These are phyloP conservation scores for Crithidia mellificae DNA, from an alignment of 208 protist species.

Conservation along the genomic window DNA sequence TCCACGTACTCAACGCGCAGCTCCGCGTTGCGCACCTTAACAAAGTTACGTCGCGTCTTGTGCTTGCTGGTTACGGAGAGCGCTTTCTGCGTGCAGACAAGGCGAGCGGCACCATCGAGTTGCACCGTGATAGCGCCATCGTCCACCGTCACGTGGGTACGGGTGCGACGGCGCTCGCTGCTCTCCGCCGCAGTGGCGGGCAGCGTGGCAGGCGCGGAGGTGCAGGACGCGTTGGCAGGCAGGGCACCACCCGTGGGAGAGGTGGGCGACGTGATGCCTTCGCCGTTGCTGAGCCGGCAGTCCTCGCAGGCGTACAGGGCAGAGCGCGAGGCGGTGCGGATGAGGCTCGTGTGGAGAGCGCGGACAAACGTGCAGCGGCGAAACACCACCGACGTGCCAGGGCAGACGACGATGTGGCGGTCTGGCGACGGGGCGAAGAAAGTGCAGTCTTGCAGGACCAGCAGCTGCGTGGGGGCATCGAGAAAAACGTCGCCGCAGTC, in stretches of 20 bases:
- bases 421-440: constrained; percentile 31
- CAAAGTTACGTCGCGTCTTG: constrained; percentile 21
- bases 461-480: constrained; percentile 38
- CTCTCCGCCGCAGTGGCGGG: background rate
- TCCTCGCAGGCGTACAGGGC: constrained; percentile 31
- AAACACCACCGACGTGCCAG: constrained; percentile 56
- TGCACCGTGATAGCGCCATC: constrained; percentile 19
- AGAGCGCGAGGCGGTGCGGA: constrained; percentile 17
- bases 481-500: constrained; percentile 49
- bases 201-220: too few relatives aligned
- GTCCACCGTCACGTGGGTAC: constrained; percentile 26
- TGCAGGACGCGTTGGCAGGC: background rate
- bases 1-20: constrained; percentile 27
- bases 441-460: constrained; percentile 51
- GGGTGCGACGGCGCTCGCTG: background rate
- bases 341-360: constrained; percentile 17
- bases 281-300: constrained; percentile 18
- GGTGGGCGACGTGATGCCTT: background rate
- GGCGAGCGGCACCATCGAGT: constrained; percentile 18
- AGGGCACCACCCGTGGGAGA: background rate
- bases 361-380: constrained; percentile 42
- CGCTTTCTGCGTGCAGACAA: constrained; percentile 20
- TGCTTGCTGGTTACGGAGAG: constrained; percentile 15
- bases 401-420: constrained; percentile 46
- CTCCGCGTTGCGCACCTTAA: constrained; percentile 28